Evolutionary conservation across 2,329 filamentous ascomycete species (phyloP), one percentile per base, ranked within the genome.

Genomic region (Coleophoma crateriformis): DNA sequence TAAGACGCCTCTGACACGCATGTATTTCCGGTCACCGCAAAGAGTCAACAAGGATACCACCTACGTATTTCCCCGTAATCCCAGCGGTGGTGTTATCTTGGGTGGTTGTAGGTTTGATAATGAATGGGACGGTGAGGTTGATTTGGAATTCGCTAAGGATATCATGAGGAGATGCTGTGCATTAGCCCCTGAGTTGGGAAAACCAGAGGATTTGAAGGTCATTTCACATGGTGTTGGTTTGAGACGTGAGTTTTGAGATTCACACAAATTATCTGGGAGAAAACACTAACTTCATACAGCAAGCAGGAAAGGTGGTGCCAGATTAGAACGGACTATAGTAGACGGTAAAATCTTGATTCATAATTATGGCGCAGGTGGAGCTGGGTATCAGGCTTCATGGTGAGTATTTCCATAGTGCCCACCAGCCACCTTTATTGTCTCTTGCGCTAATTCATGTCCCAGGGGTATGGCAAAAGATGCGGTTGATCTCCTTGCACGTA

Each of bases 341-440:
- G 52, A 53, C 4, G 50, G 44, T 3, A 50, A 43, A 4, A 20
- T 60, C 15, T 51, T 68, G 1, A 54, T 73, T 3, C 71, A 72
- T 54, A 72, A 72, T 47, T 73, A 75, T 52, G 72, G 72, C 5
- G 71, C 71, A 5, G 70, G 71, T 1, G 71, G 71, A 10, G 71
- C 71, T 2, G 72, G 71, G 0, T 75, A 70, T 51, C 71, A 74
- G 46, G 71, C 72, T 32, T 59, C 57, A 17, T 60, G 57, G 57
- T 56, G 19, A 46, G 55, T 45, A 32, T 10, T 17, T 32, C 7
- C 7, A 19, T 3, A 13, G 32, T 22, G 33, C 4, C 32, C 11
- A 14, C 13, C n/a, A 20, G 12, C 35, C 11, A 13, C 4, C 17
- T n/a, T 20, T 49, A 20, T 44, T 7, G 7, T 32, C 15, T 45